Percentiles rank a stretch among this genome's conserved stretches.
Evolutionary conservation across 2,329 filamentous ascomycete species (phyloP).

Genomic region (Pestalotiopsis sp.): DNA sequence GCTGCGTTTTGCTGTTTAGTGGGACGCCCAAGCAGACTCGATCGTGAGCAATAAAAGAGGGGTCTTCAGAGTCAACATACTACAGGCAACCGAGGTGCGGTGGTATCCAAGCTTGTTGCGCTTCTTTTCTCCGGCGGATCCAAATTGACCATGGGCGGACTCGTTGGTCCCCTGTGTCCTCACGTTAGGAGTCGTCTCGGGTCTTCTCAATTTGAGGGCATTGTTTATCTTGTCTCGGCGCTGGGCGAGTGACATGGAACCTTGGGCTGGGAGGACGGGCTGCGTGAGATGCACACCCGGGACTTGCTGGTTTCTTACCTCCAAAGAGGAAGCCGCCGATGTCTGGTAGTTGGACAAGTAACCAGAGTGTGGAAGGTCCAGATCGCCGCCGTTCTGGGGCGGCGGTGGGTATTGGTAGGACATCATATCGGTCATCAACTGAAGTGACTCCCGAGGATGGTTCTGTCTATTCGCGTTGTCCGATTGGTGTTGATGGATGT

Average conservation of each 20-base stretch:
- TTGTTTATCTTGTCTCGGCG: slow-evolving; percentile 38
- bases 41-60: neutral
- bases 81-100: slow-evolving; percentile 90
- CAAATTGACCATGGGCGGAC: slow-evolving; percentile 33
- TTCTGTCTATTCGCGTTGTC: slow-evolving; percentile 14
- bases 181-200: slow-evolving; percentile 50
- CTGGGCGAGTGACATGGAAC: slow-evolving; percentile 33
- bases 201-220: slow-evolving; percentile 45
- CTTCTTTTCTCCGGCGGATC: slow-evolving; percentile 50
- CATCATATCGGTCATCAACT: slow-evolving; percentile 43
- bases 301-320: slow-evolving; percentile 31
- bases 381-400: slow-evolving; percentile 40
- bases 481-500: slow-evolving; percentile 33
- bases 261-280: slow-evolving; percentile 28
- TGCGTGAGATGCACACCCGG: slow-evolving; percentile 17
- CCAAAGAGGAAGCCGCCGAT: slow-evolving; percentile 26
- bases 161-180: slow-evolving; percentile 40
- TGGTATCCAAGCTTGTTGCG: slow-evolving; percentile 96
- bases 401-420: slow-evolving; percentile 50
- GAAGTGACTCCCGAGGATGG: slow-evolving; percentile 24
- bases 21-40: neutral
- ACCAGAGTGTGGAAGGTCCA: slow-evolving; percentile 39
- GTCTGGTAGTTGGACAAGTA: slow-evolving; percentile 33
- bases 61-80: slow-evolving; percentile 57
- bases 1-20: slow-evolving; percentile 49